Evolutionary conservation across 1,139 yeast genomes (phyloP).

Genomic region (Scheffersomyces parashehatae): DNA sequence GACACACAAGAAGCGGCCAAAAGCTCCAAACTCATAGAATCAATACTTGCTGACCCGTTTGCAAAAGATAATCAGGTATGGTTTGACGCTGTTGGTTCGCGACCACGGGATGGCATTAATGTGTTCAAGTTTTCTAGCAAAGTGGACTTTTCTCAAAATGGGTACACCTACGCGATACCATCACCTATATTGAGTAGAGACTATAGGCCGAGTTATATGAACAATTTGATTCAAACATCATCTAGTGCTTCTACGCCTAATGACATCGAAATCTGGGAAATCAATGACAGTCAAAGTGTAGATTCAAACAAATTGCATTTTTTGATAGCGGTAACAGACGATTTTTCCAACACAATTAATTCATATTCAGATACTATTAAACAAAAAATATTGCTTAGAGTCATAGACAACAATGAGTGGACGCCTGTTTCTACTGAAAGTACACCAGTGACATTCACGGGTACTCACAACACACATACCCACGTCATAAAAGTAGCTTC

Average conservation of each 20-base stretch:
- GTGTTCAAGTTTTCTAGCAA: conserved; percentile 17
- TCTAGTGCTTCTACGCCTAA: conserved; percentile 12
- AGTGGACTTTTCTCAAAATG: conserved; percentile 7
- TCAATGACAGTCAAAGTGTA: conserved; percentile 15
- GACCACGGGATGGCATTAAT: conserved; percentile 22
- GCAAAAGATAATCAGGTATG: conserved; percentile 33
- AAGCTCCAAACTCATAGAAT: conserved; percentile 33
- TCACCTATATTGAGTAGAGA: conserved; percentile 38
- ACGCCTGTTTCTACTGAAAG: conserved; percentile 39
- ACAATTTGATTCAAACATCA: not conserved
- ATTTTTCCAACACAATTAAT: conserved; percentile 18
- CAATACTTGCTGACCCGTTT: conserved; percentile 45
- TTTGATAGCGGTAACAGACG: conserved; percentile 31
- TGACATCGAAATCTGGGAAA: conserved; percentile 31
- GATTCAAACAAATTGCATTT: conserved; percentile 23
- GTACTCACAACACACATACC: conserved; percentile 9
- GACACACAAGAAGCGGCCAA: conserved; percentile 17
- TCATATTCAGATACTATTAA: conserved; percentile 17
- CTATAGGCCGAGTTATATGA: conserved; percentile 26
- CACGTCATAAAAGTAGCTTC: conserved; percentile 41
- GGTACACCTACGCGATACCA: conserved; percentile 18
- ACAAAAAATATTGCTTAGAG: conserved; percentile 30
- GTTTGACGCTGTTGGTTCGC: conserved; percentile 26
- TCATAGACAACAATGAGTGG: conserved; percentile 43
- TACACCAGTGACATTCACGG: conserved; percentile 25